These are phyloP conservation scores for Dendrothele bispora DNA, from an alignment of 768 basidiomycete genomes.

Conservation along the genomic window DNA sequence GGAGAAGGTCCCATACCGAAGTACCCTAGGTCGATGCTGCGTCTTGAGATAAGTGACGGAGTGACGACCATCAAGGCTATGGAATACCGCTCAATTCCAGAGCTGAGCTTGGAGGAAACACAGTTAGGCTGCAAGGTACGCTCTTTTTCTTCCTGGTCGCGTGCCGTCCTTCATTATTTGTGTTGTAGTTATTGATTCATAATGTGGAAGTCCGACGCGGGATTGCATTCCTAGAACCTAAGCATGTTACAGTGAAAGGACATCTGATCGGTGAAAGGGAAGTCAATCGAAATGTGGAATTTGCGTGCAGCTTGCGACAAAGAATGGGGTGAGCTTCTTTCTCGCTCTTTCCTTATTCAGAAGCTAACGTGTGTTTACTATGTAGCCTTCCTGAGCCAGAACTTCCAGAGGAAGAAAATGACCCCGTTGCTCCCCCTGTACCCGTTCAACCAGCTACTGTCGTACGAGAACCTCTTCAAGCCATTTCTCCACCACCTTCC, in stretches of 20 bases:
- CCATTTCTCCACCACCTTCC: slow-evolving; percentile 23
- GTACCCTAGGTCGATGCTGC: slow-evolving; percentile 81
- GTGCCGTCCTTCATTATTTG: background rate
- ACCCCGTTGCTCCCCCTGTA: slow-evolving; percentile 5
- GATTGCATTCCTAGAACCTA: slow-evolving; percentile 76
- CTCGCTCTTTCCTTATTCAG: background rate
- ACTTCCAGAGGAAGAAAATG: slow-evolving; percentile 8
- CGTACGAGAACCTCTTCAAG: slow-evolving; percentile 26
- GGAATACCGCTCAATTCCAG: slow-evolving; percentile 69
- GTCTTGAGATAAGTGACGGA: slow-evolving; percentile 80
- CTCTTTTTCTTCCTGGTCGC: slow-evolving; percentile 1
- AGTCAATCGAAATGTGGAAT: slow-evolving; percentile 51
- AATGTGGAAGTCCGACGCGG: slow-evolving; percentile 68
- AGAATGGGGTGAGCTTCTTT: slow-evolving; percentile 63
- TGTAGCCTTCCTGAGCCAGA: slow-evolving; percentile 23
- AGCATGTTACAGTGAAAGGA: slow-evolving; percentile 58
- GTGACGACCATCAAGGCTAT: slow-evolving; percentile 64
- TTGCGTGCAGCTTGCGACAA: slow-evolving; percentile 57
- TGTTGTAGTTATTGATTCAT: slow-evolving; percentile 62
- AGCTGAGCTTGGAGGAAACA: slow-evolving; percentile 72
- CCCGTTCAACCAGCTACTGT: slow-evolving; percentile 8
- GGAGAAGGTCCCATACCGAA: slow-evolving; percentile 78
- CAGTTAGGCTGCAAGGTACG: slow-evolving; percentile 81
- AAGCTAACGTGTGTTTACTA: slow-evolving; percentile 14
- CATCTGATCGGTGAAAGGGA: slow-evolving; percentile 68